phyloP scores from a whole-genome alignment of 352 stramenopile genomes.

The Phytophthora ohioensis region DNA sequence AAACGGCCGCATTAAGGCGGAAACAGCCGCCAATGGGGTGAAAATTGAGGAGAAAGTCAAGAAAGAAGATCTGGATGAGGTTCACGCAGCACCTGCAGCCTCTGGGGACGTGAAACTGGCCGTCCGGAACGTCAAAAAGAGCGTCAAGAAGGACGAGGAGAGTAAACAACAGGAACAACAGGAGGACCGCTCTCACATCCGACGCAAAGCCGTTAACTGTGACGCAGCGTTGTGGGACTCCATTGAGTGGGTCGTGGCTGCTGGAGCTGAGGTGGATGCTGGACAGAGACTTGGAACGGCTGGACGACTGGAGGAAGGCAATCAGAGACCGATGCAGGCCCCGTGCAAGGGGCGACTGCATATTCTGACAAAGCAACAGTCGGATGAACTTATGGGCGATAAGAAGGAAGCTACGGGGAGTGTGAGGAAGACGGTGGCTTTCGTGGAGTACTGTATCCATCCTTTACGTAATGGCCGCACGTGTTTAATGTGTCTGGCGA shows the following conservation, averaged over 20 bases:
- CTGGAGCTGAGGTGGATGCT: conserved; percentile 61
- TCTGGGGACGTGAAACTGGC: conserved; percentile 17
- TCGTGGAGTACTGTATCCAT: conserved; percentile 85
- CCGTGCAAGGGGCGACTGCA: conserved; percentile 93
- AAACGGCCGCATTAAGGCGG: conserved; percentile 28
- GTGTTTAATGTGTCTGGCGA: conserved; percentile 83
- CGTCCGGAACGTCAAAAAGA: conserved; percentile 10
- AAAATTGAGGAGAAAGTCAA: conserved; percentile 39
- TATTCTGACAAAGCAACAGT: conserved; percentile 38
- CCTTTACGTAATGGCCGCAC: conserved; percentile 75
- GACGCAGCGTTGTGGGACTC: conserved; percentile 41
- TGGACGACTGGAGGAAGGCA: conserved; percentile 69
- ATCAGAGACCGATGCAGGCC: conserved; percentile 60
- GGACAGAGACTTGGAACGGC: conserved; percentile 65
- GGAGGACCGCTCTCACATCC: conserved; percentile 56
- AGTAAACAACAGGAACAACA: conserved; percentile 21
- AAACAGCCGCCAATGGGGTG: conserved; percentile 24
- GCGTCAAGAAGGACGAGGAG: conserved; percentile 35
- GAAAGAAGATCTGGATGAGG: conserved; percentile 32
- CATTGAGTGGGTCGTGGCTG: conserved; percentile 55
- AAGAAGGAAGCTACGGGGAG: conserved; percentile 17
- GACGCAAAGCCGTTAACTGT: conserved; percentile 61
- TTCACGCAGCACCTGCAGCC: background rate
- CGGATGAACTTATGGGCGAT: conserved; percentile 22
- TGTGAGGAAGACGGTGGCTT: conserved; percentile 47